A percentile compares a stretch with the other conserved stretches of the same genome.
These are phyloP conservation scores for Colletotrichum sp. DNA, from an alignment of 2,329 filamentous ascomycete genomes.

Conservation along the genomic window DNA sequence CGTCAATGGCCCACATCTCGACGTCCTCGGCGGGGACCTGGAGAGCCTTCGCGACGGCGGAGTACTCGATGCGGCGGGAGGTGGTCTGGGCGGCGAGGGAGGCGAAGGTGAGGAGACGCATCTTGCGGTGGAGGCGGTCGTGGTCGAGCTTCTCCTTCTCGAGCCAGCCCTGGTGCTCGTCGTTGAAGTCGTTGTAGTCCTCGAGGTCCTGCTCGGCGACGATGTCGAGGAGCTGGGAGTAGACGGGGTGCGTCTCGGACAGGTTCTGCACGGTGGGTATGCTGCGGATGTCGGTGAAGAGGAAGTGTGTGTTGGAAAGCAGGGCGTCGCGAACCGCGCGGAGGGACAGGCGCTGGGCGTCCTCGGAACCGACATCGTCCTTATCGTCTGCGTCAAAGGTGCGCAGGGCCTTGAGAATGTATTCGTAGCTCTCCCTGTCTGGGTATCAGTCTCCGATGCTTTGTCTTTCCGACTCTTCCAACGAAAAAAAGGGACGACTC, in stretches of 20 bases:
- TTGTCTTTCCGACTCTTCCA: too few species aligned
- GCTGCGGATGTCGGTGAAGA: slow-evolving; percentile 81
- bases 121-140: slow-evolving; percentile 86
- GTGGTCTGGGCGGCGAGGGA: slow-evolving; percentile 84
- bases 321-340: slow-evolving; percentile 61
- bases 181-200: slow-evolving; percentile 94
- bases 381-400: slow-evolving; percentile 63
- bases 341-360: slow-evolving; percentile 65
- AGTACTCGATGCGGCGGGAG: slow-evolving; percentile 87
- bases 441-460: neutral
- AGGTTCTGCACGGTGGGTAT: slow-evolving; percentile 87
- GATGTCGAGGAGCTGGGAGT: slow-evolving; percentile 92
- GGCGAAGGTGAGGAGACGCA: slow-evolving; percentile 92
- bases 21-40: slow-evolving; percentile 85
- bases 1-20: slow-evolving; percentile 98
- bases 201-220: slow-evolving; percentile 94
- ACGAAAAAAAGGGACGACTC: slow-evolving; percentile 42
- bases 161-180: slow-evolving; percentile 87
- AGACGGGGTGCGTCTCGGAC: slow-evolving; percentile 80
- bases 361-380: slow-evolving; percentile 61
- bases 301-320: slow-evolving; percentile 61
- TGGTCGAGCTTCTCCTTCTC: slow-evolving; percentile 76
- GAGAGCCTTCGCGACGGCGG: slow-evolving; percentile 81
- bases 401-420: slow-evolving; percentile 66
- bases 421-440: slow-evolving; percentile 66